phyloP scores from a whole-genome alignment of 495 filamentous ascomycete species.

The Penicillium paxilli region DNA sequence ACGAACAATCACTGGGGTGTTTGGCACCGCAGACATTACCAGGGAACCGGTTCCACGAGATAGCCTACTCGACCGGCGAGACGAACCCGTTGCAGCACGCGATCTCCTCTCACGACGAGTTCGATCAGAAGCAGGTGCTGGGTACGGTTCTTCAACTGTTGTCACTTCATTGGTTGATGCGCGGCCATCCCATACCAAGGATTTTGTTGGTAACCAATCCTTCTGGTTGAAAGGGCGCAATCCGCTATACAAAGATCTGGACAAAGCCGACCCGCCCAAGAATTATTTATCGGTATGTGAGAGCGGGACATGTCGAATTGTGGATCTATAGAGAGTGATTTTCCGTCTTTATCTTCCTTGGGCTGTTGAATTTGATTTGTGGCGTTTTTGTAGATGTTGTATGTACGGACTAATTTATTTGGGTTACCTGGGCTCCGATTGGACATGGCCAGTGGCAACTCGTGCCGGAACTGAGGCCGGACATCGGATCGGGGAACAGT shows the following conservation, averaged over 20 bases:
- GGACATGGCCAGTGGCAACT: background rate
- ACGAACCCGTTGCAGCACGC: conserved; percentile 34
- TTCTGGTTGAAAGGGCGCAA: conserved; percentile 56
- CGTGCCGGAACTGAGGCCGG: background rate
- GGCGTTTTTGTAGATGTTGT: background rate
- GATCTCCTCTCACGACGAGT: conserved; percentile 39
- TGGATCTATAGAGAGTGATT: conserved; percentile 31
- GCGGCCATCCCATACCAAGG: conserved; percentile 46
- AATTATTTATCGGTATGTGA: conserved; percentile 53
- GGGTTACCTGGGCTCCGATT: background rate
- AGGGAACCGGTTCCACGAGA: conserved; percentile 12
- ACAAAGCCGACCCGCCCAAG: conserved; percentile 37
- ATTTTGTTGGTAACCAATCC: conserved; percentile 48
- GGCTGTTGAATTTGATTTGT: background rate
- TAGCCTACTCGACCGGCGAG: conserved; percentile 22
- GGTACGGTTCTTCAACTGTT: conserved; percentile 37
- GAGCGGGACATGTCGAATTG: conserved; percentile 44
- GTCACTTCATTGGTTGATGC: conserved; percentile 41
- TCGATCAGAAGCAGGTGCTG: conserved; percentile 38
- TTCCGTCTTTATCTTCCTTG: background rate
- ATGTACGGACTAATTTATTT: no score
- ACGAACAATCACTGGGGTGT: conserved; percentile 43
- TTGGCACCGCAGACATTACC: conserved; percentile 29
- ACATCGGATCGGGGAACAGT: background rate
- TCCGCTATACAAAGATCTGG: conserved; percentile 43